Base-by-base conservation (phyloP, 2,329 filamentous ascomycete species). In the Botrytis squamosa region DNA sequence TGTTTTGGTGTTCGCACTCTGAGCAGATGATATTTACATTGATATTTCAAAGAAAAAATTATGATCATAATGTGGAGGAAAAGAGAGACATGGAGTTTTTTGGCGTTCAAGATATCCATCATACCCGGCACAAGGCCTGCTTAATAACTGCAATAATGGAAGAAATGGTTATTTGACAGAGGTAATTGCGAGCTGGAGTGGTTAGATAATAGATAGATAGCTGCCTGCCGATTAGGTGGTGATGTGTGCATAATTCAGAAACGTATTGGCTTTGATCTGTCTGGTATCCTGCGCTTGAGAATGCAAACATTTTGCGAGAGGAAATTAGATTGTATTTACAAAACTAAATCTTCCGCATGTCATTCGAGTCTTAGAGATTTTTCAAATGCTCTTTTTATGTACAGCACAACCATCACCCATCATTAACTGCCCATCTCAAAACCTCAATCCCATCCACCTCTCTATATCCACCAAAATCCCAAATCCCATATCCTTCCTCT, bases 61-160 rank as follows among this genome's bases (percentile, higher is more conserved):
- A 57, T 10, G 38, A 42, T 57, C n/a, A 33, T 69, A 69, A 69
- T 44, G 18, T 57, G 36, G 36, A 22, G 38, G 49, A 9, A 25
- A 49, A 38, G 44, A 49, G 33, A 38, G 12, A 57, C 7, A n/a
- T 2, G 66, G 49, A 33, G n/a, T 57, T 67, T 57, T 44, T 44
- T 22, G 66, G 49, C 66, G 36, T 69, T 69, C 25, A 57, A 57
- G n/a, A 69, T 57, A 55, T 57, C 38, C 38, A 68, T 40, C n/a
- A 57, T 69, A 57, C 66, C 46, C 46, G 38, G 36, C 18, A 20
- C 10, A 57, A 44, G 1, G 33, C 33, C 22, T 20, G 25, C 18
- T 22, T 66, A 36, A 66, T 49, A 49, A 44, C 9, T 33, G 18
- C 66, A 55, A 57, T 57, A 57, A 55, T 69, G 49, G 18, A 16